Percentiles rank a stretch among this genome's conserved stretches.
Evolutionary conservation across 805 yeast species (phyloP).

Genomic region (Wickerhamomyces bovis): DNA sequence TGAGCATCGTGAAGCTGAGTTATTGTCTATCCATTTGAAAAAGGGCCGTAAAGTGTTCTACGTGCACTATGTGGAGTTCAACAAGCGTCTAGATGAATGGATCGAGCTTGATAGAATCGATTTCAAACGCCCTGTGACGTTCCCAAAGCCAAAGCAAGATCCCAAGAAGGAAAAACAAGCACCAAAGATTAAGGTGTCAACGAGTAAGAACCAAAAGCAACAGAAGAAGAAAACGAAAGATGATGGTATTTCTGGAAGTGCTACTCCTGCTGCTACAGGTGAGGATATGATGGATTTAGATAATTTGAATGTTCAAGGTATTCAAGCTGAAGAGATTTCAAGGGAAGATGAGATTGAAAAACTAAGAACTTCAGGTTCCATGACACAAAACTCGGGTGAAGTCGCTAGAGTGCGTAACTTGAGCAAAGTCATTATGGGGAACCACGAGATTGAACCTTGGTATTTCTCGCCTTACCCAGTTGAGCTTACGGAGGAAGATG

Average conservation of each 20-base stretch:
- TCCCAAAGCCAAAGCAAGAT: conserved; percentile 54
- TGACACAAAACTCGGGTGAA: conserved; percentile 86
- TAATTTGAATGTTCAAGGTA: conserved; percentile 78
- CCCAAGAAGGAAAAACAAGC: conserved; percentile 34
- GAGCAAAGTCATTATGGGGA: conserved; percentile 74
- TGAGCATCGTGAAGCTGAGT: conserved; percentile 76
- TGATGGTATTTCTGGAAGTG: conserved; percentile 26
- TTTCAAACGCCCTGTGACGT: conserved; percentile 57
- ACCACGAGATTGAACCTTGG: conserved; percentile 96
- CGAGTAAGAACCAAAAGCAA: conserved; percentile 20
- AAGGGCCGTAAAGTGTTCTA: conserved; percentile 78
- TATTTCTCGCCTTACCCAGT: conserved; percentile 96
- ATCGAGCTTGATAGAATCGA: conserved; percentile 67
- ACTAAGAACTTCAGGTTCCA: conserved; percentile 90
- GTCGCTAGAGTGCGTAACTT: conserved; percentile 88
- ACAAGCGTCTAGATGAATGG: conserved; percentile 97
- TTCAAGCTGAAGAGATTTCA: conserved; percentile 61
- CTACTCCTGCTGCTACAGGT: conserved; percentile 14
- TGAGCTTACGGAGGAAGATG: conserved; percentile 89
- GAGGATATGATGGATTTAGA: conserved; percentile 79
- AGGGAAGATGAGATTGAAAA: conserved; percentile 91
- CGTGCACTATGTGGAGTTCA: conserved; percentile 91
- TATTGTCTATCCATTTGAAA: conserved; percentile 66
- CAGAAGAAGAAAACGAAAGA: conserved; percentile 28
- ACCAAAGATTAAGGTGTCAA: conserved; percentile 22